These are phyloP conservation scores for Backusella morwellensis DNA, from an alignment of 192 early-diverging fungal species.

Conservation along the genomic window DNA sequence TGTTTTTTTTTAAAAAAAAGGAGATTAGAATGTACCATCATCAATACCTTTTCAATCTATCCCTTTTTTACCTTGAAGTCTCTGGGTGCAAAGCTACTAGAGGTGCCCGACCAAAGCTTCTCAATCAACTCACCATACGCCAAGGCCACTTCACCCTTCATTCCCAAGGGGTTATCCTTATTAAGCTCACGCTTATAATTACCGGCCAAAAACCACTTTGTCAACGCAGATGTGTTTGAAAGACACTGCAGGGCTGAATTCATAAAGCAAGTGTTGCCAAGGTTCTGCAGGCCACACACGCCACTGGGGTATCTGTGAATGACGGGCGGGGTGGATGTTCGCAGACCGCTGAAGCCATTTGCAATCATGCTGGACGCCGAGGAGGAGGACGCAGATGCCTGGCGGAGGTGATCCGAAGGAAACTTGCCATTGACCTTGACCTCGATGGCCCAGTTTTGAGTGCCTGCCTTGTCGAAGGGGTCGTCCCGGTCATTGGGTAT, in stretches of 20 bases:
- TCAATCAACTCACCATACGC: conserved; percentile 65
- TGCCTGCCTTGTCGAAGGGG: too few relatives aligned
- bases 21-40: neutral
- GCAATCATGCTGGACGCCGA: conserved; percentile 20
- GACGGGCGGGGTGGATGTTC: neutral
- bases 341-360: conserved; percentile 10
- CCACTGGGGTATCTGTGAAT: conserved; percentile 32
- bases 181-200: conserved; percentile 65
- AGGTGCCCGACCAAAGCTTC: conserved; percentile 58
- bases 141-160: conserved; percentile 69
- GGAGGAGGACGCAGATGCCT: conserved; percentile 5
- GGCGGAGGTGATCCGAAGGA: neutral
- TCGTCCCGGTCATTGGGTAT: neutral
- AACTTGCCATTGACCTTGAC: neutral
- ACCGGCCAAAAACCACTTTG: conserved; percentile 56
- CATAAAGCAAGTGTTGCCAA: conserved; percentile 95
- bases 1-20: conserved; percentile 11
- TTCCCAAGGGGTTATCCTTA: conserved; percentile 69
- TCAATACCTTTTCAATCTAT: neutral
- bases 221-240: conserved; percentile 67
- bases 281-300: conserved; percentile 69
- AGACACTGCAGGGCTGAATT: conserved; percentile 91
- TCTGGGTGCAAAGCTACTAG: conserved; percentile 63
- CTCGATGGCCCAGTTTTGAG: neutral
- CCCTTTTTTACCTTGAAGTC: conserved; percentile 61